Base-by-base conservation (phyloP, 495 filamentous ascomycete genomes). In the Cercophora scortea region DNA sequence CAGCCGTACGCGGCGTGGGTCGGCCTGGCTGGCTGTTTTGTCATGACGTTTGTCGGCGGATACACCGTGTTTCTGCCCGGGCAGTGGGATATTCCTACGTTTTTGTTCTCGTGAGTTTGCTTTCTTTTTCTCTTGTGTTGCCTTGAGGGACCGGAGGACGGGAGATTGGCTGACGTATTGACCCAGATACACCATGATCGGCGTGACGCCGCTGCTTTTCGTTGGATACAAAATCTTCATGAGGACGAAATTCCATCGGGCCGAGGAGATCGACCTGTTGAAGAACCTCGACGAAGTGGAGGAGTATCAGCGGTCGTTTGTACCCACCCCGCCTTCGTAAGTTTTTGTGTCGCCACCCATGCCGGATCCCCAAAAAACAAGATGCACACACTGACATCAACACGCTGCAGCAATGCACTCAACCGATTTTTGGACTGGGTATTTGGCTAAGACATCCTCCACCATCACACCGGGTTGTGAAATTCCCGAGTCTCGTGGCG, bases 1-100 rank as follows among this genome's bases (percentile, higher is more conserved):
- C 86, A 90, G 65, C 88, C 88, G 8, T 89, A 81, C 58, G 72
- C 79, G 2, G 88, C 84, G 8, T 91, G 82, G 62, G 82, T 83
- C 49, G 86, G 77, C 0, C 64, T 89, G 1, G 62, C 61, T 0
- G 79, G 77, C 1, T 83, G 78, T 1, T 79, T 79, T 33, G 56
- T 85, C 53, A 90, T 91, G 85, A 75, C 81, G 8, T 85, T 91
- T 57, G 77, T 89, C 8, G 78, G 84, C 4, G 88, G 88, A 0
- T 93, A 90, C 55, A 78, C 78, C 0, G 87, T 90, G 10, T 93
- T 93, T 59, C 60, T 90, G 40, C 80, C 80, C 0, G 74, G 71
- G 1, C 50, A 57, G 6, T 91, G 88, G 87, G 74, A 84, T 45
- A 57, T 91, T 10, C 73, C 86, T 1, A 86, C 78, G 0, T 91